phyloP scores from a whole-genome alignment of 805 yeast species.

The Barnettozyma salicaria region DNA sequence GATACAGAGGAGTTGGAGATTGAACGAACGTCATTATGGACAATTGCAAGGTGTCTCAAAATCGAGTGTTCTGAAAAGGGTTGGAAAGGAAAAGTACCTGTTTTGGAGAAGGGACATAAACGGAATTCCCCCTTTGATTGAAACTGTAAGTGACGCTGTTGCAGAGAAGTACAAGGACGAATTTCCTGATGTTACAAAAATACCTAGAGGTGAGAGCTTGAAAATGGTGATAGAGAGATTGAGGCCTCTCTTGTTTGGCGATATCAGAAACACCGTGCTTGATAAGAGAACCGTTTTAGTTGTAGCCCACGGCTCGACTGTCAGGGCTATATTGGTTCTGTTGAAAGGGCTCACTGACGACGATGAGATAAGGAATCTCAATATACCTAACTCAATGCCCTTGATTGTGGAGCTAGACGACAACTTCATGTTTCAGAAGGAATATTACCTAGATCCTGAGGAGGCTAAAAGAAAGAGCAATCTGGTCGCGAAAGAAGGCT shows the following conservation, averaged over 20 bases:
- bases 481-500: conserved; percentile 75
- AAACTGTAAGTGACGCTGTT: conserved; percentile 32
- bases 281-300: conserved; percentile 53
- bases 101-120: conserved; percentile 73
- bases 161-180: conserved; percentile 31
- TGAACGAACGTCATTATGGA: conserved; percentile 83
- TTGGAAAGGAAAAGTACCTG: conserved; percentile 72
- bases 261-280: conserved; percentile 43
- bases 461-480: conserved; percentile 74
- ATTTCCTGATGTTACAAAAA: conserved; percentile 25
- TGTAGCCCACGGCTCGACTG: conserved; percentile 80
- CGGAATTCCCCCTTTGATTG: conserved; percentile 57
- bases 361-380: conserved; percentile 64
- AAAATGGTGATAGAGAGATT: conserved; percentile 65
- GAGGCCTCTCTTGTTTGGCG: conserved; percentile 49
- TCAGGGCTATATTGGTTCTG: conserved; percentile 67
- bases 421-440: conserved; percentile 42
- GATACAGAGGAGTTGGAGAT: conserved; percentile 66
- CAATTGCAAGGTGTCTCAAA: conserved; percentile 74
- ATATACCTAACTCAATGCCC: conserved; percentile 83
- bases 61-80: conserved; percentile 54
- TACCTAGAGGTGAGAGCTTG: conserved; percentile 72
- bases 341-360: conserved; percentile 59
- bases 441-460: conserved; percentile 74
- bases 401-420: conserved; percentile 59